Conservation (phyloP, 164 flowering plant species). For the Houttuynia cordata region DNA sequence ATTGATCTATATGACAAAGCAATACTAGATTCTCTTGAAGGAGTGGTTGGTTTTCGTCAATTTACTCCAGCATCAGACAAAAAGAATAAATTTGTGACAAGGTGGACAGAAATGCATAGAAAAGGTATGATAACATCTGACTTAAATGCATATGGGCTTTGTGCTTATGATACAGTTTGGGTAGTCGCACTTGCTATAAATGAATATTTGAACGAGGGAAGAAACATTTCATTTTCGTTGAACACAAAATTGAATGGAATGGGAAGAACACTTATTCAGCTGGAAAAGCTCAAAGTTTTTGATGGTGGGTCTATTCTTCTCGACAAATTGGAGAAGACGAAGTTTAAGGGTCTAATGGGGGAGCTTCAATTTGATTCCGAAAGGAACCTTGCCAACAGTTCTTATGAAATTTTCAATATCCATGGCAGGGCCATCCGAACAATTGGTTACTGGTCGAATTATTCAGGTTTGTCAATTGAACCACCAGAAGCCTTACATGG, state of each 20-base stretch:
- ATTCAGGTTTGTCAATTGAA: conserved; percentile 33
- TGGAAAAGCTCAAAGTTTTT: conserved; percentile 35
- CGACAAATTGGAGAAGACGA: conserved; percentile 21
- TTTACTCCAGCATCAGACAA: conserved; percentile 32
- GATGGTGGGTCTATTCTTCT: conserved; percentile 34
- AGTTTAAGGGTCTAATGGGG: conserved; percentile 55
- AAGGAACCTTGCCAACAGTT: conserved; percentile 20
- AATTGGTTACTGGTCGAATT: conserved; percentile 59
- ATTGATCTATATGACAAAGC: conserved; percentile 10
- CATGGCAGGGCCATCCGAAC: conserved; percentile 9
- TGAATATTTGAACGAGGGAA: conserved; percentile 23
- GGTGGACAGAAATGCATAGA: conserved; percentile 28
- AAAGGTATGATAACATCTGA: conserved; percentile 18
- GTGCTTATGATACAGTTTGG: conserved; percentile 80
- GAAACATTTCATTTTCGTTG: conserved; percentile 37
- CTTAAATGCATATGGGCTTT: conserved; percentile 44
- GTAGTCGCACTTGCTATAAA: conserved; percentile 41
- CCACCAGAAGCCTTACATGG: conserved; percentile 24
- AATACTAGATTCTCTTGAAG: conserved; percentile 24
- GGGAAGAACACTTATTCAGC: conserved; percentile 11
- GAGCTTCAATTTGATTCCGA: conserved; percentile 35
- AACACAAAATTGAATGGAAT: conserved; percentile 11
- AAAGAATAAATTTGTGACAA: conserved; percentile 29
- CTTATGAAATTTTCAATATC: conserved; percentile 48
- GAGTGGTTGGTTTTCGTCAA: conserved; percentile 54